phyloP scores from a whole-genome alignment of 768 basidiomycete species.

The Collybiopsis luxurians region DNA sequence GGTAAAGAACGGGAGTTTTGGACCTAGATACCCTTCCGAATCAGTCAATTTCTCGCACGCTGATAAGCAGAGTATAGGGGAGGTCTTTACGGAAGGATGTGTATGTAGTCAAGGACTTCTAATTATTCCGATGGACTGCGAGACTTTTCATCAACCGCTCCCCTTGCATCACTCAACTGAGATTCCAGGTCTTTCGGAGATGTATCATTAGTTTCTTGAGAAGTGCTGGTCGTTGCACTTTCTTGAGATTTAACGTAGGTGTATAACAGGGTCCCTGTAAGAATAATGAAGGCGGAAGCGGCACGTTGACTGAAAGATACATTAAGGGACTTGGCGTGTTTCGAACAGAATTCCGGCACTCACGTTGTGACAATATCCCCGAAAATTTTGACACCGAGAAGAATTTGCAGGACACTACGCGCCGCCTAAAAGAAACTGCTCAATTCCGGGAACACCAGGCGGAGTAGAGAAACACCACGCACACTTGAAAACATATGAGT shows the following conservation, averaged over 20 bases:
- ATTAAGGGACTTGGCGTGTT: neutral
- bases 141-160: neutral
- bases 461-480: constrained; percentile 9
- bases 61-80: too few species aligned
- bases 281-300: constrained; percentile 58
- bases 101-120: too few species aligned
- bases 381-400: constrained; percentile 68
- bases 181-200: constrained; percentile 4
- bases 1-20: too few species aligned
- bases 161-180: neutral
- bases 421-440: constrained; percentile 48
- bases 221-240: constrained; percentile 21
- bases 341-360: constrained; percentile 21
- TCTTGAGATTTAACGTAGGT: constrained; percentile 62
- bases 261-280: constrained; percentile 65
- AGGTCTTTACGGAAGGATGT: too few species aligned
- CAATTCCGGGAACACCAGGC: neutral
- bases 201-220: neutral
- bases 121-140: too few species aligned
- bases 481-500: constrained; percentile 76
- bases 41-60: too few species aligned
- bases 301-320: constrained; percentile 45
- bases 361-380: constrained; percentile 63
- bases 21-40: too few species aligned
- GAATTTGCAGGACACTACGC: constrained; percentile 71